phyloP scores from a whole-genome alignment of 148 eudicot genomes.

The Polygonum maritimum region DNA sequence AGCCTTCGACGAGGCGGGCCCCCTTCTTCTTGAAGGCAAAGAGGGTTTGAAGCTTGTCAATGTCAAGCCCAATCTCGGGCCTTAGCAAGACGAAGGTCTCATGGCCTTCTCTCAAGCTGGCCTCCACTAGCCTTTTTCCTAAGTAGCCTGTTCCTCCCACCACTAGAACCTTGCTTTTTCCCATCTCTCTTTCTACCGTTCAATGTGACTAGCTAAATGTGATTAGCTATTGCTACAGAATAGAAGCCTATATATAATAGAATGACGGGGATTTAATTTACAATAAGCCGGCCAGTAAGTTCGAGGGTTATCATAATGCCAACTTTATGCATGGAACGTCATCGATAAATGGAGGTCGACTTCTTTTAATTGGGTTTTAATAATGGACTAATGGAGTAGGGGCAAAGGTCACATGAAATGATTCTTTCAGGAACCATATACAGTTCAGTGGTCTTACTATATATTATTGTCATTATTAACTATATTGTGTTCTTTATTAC shows the following conservation, averaged over 20 bases:
- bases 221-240: background rate
- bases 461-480: too few species aligned
- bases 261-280: too few species aligned
- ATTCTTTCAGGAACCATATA: too few species aligned
- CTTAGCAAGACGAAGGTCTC: conserved; percentile 47
- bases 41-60: conserved; percentile 47
- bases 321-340: too few species aligned
- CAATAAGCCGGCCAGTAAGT: too few species aligned
- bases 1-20: conserved; percentile 51
- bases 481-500: too few species aligned
- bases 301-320: too few species aligned
- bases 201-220: background rate
- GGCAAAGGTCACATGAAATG: too few species aligned
- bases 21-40: conserved; percentile 54
- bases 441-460: too few species aligned
- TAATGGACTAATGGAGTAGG: too few species aligned
- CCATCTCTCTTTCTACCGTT: conserved; percentile 14
- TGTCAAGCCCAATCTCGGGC: conserved; percentile 45
- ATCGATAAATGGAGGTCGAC: too few species aligned
- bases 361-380: too few species aligned
- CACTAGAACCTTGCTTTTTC: conserved; percentile 46
- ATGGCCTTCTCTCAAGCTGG: conserved; percentile 43
- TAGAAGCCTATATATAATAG: background rate
- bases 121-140: conserved; percentile 44
- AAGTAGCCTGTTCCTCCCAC: conserved; percentile 68